Evolutionary conservation across 2,329 filamentous ascomycete genomes (phyloP).

Genomic region (Alternaria alternata): DNA sequence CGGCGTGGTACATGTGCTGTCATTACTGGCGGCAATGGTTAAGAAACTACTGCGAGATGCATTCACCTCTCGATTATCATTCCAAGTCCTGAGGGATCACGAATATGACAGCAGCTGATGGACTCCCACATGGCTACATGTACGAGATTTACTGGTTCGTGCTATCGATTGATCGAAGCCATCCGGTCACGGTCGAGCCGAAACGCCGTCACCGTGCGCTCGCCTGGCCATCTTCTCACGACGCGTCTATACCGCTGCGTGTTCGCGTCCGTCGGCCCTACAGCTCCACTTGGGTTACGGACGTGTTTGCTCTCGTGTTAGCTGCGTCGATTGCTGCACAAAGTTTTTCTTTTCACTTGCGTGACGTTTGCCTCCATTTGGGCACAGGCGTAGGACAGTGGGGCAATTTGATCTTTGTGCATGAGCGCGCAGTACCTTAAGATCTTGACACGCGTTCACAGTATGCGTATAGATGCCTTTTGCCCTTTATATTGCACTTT

Average conservation of each 20-base stretch:
- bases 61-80: not conserved
- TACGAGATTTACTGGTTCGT: not conserved
- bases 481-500: not conserved
- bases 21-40: not conserved
- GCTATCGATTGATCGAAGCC: conserved; percentile 12
- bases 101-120: not conserved
- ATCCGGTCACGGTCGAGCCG: conserved; percentile 24
- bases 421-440: not conserved
- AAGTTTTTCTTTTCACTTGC: conserved; percentile 38
- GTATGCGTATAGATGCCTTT: not conserved
- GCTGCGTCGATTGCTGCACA: conserved; percentile 33
- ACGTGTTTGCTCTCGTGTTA: conserved; percentile 21
- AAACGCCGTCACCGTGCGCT: conserved; percentile 34
- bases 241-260: conserved; percentile 46
- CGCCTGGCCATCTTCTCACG: conserved; percentile 26
- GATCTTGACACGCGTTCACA: not conserved
- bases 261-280: conserved; percentile 30
- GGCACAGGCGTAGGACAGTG: conserved; percentile 10
- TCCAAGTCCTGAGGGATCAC: not conserved
- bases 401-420: not conserved
- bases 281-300: conserved; percentile 29
- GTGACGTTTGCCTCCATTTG: conserved; percentile 31
- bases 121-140: not conserved
- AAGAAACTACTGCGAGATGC: not conserved
- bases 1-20: conserved; percentile 1